phyloP scores from a whole-genome alignment of 768 basidiomycete species.

The Dacryopinax spathularia region DNA sequence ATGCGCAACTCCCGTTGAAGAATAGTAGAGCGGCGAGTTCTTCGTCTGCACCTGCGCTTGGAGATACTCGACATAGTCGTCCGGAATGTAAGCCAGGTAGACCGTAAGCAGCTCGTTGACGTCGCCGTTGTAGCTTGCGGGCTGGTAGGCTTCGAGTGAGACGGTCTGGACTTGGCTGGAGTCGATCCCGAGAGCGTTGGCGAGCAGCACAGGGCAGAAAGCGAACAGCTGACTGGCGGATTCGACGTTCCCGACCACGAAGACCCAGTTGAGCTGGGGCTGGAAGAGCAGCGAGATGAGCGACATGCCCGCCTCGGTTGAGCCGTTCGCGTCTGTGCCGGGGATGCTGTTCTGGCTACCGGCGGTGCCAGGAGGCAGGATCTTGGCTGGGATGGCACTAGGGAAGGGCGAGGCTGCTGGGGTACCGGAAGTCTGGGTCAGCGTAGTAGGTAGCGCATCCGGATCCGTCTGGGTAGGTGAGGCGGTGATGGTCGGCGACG shows the following conservation, averaged over 20 bases:
- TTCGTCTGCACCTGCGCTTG: conserved; percentile 40
- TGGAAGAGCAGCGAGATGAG: conserved; percentile 56
- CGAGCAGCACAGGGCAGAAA: conserved; percentile 42
- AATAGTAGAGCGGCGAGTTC: conserved; percentile 52
- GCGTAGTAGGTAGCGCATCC: conserved; percentile 13
- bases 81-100: conserved; percentile 58
- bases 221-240: conserved; percentile 67
- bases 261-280: conserved; percentile 46
- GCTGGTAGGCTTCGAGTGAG: conserved; percentile 57
- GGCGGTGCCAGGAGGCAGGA: conserved; percentile 14
- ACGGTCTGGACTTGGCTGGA: conserved; percentile 30
- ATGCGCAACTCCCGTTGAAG: conserved; percentile 32
- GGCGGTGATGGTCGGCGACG: conserved; percentile 4
- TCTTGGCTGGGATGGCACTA: conserved; percentile 15
- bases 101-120: conserved; percentile 43
- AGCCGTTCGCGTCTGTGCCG: conserved; percentile 6
- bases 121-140: conserved; percentile 43
- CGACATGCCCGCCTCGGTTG: conserved; percentile 17
- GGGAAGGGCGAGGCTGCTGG: conserved; percentile 14
- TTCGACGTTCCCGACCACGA: conserved; percentile 42
- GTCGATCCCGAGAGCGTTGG: conserved; percentile 32
- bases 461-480: conserved; percentile 21
- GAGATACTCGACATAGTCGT: conserved; percentile 29
- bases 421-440: neutral
- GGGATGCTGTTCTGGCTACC: neutral